Evolutionary conservation across 352 stramenopile genomes (phyloP), one percentile per base, ranked within the genome.

Genomic region (Thraustochytrium striatum): DNA sequence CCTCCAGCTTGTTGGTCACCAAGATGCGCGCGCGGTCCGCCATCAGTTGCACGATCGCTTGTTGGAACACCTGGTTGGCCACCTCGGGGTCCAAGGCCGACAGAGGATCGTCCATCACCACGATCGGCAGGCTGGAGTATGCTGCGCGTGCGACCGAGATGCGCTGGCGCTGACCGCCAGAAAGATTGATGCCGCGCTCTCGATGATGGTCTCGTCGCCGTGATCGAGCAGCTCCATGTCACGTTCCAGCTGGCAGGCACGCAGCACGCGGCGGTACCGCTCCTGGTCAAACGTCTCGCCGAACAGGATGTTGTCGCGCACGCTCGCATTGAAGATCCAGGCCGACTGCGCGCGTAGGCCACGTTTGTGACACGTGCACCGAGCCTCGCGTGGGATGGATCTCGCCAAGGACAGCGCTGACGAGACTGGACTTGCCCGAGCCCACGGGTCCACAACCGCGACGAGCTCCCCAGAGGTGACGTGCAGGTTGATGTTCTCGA

Each of bases 241-340:
- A 9, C 50, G 28, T 21, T 61, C 30, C 21, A 94, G 78, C 50
- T 82, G 85, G 43, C 86, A 90, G 13, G 84, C 87, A 43, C 91
- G 84, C 2, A 93, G 30, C 2, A 90, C 88, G 35, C 53, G 16
- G 25, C 87, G 72, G 82, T 92, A 94, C 39, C 82, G 75, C 13
- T 84, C 82, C 39, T 83, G 13, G 65, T 91, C 83, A 50, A 84
- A 91, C 8, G 65, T 69, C n/a, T 79, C 62, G 21, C 50, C 57
- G 82, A 91, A 91, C 2, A 92, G 57, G 52, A 93, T 91, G 75
- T 93, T 93, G 44, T 92, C 87, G 33, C 86, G 80, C 8, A 94
- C 52, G 1, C 87, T 91, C n/a, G 83, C 72, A 82, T 91, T 94
- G 2, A 94, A 62, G 59, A 94, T 87, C 61, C 91, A 92, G 9